Conservation (phyloP, 176 grass and related monocot species). For the Oryza brachyantha region DNA sequence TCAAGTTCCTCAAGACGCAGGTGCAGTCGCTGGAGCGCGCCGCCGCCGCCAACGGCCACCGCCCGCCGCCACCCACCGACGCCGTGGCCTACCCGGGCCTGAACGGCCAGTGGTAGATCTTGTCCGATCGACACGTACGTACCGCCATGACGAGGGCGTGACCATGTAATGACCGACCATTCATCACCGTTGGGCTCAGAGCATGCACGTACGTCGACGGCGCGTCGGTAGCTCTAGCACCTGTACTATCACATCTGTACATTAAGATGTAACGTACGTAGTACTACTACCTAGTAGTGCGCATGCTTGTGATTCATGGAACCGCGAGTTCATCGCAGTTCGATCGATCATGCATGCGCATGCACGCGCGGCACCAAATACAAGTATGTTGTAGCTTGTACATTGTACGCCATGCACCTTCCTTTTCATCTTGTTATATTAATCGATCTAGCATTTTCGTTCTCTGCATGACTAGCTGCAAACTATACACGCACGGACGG, state of each 20-base stretch:
- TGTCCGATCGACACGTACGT: background rate
- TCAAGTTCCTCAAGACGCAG: constrained; percentile 96
- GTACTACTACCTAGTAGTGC: background rate
- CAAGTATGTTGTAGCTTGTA: constrained; percentile 14
- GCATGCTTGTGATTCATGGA: background rate
- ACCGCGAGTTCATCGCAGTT: background rate
- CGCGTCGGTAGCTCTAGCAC: background rate
- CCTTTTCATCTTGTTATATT: background rate
- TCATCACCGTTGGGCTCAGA: background rate
- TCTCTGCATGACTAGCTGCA: background rate
- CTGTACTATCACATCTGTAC: background rate
- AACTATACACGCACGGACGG: too few species aligned
- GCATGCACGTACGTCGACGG: background rate
- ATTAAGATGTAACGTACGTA: background rate
- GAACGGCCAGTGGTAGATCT: constrained; percentile 31
- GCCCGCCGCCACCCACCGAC: background rate
- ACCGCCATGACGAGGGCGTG: background rate
- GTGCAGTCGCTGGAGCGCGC: constrained; percentile 78
- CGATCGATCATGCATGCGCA: too few species aligned
- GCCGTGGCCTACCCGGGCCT: constrained; percentile 12
- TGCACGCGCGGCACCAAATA: background rate
- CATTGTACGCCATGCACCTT: background rate
- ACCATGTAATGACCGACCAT: background rate
- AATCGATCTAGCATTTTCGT: background rate
- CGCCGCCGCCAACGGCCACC: constrained; percentile 38